Base-by-base conservation (phyloP, 2,329 filamentous ascomycete genomes). In the Penicillium palitans region DNA sequence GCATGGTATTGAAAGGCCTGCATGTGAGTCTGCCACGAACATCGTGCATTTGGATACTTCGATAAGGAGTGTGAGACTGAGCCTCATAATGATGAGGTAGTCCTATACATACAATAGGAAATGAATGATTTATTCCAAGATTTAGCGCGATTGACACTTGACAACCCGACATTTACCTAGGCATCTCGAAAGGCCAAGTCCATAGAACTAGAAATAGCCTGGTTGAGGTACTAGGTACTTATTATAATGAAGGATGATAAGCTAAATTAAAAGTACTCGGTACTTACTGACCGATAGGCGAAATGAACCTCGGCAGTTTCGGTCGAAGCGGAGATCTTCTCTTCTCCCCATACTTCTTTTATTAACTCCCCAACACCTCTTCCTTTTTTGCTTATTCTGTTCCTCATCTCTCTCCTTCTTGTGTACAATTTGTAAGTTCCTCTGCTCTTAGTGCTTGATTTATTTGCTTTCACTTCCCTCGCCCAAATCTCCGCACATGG, bases 241-340 rank as follows among this genome's bases (percentile, higher is more conserved):
- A 0, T 0, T 1, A 0, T 1, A 15, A 21, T 40, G 10, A 15
- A 4, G 13, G 9, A 7, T 3, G 0, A 8, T 0, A n/a, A 6
- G 15, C 13, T 1, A 19, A 31, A 15, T 10, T 1, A 3, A 12
- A 61, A 37, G 66, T 66, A 64, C 6, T 15, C 0, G 35, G 5
- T 67, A 67, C 65, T 17, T 54, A 4, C 4, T 19, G 19, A 1
- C 53, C 51, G 62, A 55, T 41, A 42, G 51, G 39, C 44, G 52
- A 59, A 64, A 66, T 51, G 63, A 60, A 60, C 66, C 65, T 67
- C 63, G 66, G 67, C 61, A 66, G 21, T 63, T 57, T 64, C 65
- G 63, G 64, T 48, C 52, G 55, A 62, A 60, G 61, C 61, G 64
- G 64, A 60, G 64, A 63, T 41, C 47, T 25, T 50, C 44, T 25